phyloP scores from a whole-genome alignment of 768 basidiomycete genomes.

The Rhodotorula paludigena region DNA sequence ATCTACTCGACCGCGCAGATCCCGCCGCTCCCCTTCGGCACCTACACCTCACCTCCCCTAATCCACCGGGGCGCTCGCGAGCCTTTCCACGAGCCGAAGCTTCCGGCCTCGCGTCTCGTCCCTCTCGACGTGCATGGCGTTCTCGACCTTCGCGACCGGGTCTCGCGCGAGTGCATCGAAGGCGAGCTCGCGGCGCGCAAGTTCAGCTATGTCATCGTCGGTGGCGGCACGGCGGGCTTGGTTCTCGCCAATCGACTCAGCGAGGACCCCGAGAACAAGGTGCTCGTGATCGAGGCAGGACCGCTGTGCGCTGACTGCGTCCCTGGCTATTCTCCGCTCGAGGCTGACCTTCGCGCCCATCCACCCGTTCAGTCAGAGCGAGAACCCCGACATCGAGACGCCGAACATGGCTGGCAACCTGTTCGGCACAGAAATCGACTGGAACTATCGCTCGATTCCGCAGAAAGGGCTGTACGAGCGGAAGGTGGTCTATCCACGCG shows the following conservation, averaged over 20 bases:
- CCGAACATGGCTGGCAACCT: constrained; percentile 8
- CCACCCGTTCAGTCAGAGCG: not conserved
- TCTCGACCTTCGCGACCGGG: not conserved
- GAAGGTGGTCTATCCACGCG: not conserved
- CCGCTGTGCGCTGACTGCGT: not conserved
- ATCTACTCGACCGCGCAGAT: no score
- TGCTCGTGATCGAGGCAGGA: constrained; percentile 44
- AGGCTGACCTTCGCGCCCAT: not conserved
- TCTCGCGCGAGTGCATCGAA: not conserved
- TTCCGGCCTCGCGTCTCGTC: not conserved
- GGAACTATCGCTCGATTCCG: constrained; percentile 1
- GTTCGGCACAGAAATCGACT: constrained; percentile 15
- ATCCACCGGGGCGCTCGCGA: no score
- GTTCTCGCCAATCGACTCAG: constrained; percentile 39
- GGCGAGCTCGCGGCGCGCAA: not conserved
- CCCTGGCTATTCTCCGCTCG: not conserved
- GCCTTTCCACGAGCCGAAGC: not conserved
- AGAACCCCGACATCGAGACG: not conserved
- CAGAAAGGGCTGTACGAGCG: not conserved
- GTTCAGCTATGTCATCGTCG: constrained; percentile 16
- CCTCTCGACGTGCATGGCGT: not conserved
- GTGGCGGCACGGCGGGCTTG: constrained; percentile 41
- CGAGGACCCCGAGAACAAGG: constrained; percentile 33
- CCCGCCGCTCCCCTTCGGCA: no score
- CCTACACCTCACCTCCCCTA: no score